Conservation (phyloP, 176 grass and related monocot species). For the Triticum turgidum region DNA sequence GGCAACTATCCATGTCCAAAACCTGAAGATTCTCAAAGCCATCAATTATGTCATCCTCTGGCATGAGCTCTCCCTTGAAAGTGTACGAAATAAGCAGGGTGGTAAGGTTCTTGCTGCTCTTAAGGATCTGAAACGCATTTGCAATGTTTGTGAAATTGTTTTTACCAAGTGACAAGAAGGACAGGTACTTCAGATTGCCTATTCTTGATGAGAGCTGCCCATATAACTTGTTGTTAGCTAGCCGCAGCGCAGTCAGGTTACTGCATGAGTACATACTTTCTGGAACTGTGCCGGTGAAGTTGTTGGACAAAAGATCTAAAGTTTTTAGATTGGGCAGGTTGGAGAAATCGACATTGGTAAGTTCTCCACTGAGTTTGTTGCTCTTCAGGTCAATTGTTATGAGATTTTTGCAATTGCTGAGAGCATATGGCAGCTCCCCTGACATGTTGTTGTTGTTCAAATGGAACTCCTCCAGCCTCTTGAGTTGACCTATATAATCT, state of each 20-base stretch:
- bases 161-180: not conserved
- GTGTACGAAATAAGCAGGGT: not conserved
- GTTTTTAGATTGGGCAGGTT: not conserved
- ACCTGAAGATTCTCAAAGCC: conserved; percentile 24
- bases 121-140: conserved; percentile 12
- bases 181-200: not conserved
- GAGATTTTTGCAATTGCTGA: not conserved
- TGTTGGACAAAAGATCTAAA: not conserved
- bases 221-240: not conserved
- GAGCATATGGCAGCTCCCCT: not conserved
- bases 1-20: not conserved
- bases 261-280: not conserved
- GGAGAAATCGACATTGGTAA: not conserved
- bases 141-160: conserved; percentile 1
- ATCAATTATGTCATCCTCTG: not conserved
- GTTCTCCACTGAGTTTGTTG: not conserved
- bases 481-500: not conserved
- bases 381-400: not conserved
- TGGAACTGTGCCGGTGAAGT: not conserved
- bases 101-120: not conserved
- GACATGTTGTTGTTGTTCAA: not conserved
- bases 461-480: not conserved
- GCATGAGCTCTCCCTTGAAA: conserved; percentile 15
- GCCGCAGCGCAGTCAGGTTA: not conserved
- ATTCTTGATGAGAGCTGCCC: not conserved